Evolutionary conservation across 164 flowering plant genomes (phyloP).

Genomic region (Tetrastigma voinierianum): DNA sequence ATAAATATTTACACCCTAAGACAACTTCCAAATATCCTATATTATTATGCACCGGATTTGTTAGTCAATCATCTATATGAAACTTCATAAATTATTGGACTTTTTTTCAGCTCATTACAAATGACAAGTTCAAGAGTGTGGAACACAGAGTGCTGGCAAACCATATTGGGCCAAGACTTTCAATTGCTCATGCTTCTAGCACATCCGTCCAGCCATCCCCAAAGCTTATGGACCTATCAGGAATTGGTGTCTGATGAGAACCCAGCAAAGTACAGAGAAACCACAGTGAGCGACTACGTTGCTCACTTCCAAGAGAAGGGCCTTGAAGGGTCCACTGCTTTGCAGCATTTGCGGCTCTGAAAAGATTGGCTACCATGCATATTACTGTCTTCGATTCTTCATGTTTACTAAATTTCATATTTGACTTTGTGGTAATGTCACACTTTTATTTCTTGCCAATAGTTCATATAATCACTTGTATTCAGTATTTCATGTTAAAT

Average conservation of each 20-base stretch:
- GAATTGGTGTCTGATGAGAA: conserved; percentile 32
- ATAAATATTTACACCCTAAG: too few species aligned
- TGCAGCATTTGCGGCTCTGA: conserved; percentile 9
- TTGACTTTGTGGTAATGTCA: too few species aligned
- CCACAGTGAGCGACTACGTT: conserved; percentile 14
- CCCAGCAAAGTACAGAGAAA: conserved; percentile 27
- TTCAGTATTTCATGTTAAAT: too few species aligned
- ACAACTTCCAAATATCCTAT: too few species aligned
- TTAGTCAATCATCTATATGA: too few species aligned
- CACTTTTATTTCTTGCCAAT: too few species aligned
- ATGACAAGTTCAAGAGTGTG: conserved; percentile 33
- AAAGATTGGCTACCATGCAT: not conserved
- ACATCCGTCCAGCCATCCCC: not conserved
- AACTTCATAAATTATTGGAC: too few species aligned
- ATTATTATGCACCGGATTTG: too few species aligned
- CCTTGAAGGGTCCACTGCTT: conserved; percentile 12
- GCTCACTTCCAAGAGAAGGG: not conserved
- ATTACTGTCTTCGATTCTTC: too few species aligned
- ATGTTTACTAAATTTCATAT: too few species aligned
- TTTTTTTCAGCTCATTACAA: conserved; percentile 27
- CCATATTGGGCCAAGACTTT: conserved; percentile 27
- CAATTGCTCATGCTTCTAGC: conserved; percentile 28
- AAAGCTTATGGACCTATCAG: conserved; percentile 26
- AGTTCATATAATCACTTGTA: too few species aligned
- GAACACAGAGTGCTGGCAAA: conserved; percentile 36